Percentiles rank a stretch among this genome's conserved stretches.
Conservation (phyloP, 257 asterid genomes). For the Forsythia viridissima region DNA sequence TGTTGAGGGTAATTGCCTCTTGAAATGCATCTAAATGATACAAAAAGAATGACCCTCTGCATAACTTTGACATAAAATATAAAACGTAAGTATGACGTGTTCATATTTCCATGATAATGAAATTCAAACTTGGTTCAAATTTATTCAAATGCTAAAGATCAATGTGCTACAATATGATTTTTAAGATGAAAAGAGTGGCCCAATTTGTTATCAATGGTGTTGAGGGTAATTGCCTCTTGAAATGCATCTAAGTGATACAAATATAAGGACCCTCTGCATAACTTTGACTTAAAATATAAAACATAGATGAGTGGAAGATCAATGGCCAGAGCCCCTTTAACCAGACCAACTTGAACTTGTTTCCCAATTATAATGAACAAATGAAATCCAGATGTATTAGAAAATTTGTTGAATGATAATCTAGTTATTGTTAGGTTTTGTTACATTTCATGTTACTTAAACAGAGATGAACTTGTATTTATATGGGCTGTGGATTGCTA, state of each 20-base stretch:
- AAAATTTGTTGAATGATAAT: not conserved
- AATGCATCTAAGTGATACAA: not conserved
- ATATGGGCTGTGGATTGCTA: not conserved
- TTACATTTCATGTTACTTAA: not conserved
- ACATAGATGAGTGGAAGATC: not conserved
- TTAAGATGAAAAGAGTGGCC: not conserved
- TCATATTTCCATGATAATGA: not conserved
- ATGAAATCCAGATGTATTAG: not conserved
- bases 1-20: too few relatives aligned
- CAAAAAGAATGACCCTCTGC: too few relatives aligned
- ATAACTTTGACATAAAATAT: too few relatives aligned
- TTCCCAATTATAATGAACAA: not conserved
- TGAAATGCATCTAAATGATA: too few relatives aligned
- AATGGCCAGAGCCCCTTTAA: not conserved
- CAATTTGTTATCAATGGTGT: not conserved
- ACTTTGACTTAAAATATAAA: not conserved
- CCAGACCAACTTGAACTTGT: not conserved
- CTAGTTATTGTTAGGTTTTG: not conserved
- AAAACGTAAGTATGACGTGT: too few relatives aligned
- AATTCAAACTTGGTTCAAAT: too few relatives aligned
- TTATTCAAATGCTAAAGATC: too few relatives aligned
- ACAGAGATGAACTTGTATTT: not conserved
- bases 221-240: not conserved
- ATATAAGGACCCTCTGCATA: not conserved
- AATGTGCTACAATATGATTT: too few relatives aligned